Base-by-base conservation (phyloP, 495 filamentous ascomycete species). In the Aspergillus asperescens region DNA sequence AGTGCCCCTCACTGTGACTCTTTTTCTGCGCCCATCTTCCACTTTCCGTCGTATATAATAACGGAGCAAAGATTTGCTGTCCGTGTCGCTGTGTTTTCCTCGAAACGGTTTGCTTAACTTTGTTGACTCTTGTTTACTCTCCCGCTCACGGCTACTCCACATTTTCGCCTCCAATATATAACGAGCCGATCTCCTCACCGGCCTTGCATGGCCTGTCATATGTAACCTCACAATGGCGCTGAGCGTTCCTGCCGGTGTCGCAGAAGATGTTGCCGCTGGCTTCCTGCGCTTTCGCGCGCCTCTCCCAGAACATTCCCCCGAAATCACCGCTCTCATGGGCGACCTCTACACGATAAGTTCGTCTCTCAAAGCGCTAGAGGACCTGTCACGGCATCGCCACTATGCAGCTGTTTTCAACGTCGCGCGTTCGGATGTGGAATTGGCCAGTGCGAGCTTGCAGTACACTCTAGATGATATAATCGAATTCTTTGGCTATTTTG, bases 271-370 rank as follows among this genome's bases (percentile, higher is more conserved):
- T 45, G 80, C 80, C 19, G 65, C 74, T 38, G 77, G 73, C 50
- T 72, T 85, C 45, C 63, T 65, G 39, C 53, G 63, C 13, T 84
- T 84, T 60, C 66, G 74, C 29, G 66, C 69, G 28, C 70, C 72
- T 54, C 67, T 84, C 37, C 77, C 79, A 25, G 70, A 80, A 44
- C 62, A 73, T 57, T 57, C 71, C n/a, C 71, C 76, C 7, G 78
- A 81, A 41, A 78, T 85, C 45, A 80, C 79, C 16, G 64, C 63
- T 9, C 62, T 77, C 10, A 79, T 85, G 28, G 69, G 74, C 28
- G 70, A 79, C 50, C 74, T 83, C 19, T 82, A 77, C 63, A 69
- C 69, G 44, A 76, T 82, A 57, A 77, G 76, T 51, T 63, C 73
- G 9, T 68, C 67, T 8, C 64, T 85, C 10, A 73, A 70, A 5